Evolutionary conservation across 768 basidiomycete genomes (phyloP).

Genomic region (Mycena leptocephala): DNA sequence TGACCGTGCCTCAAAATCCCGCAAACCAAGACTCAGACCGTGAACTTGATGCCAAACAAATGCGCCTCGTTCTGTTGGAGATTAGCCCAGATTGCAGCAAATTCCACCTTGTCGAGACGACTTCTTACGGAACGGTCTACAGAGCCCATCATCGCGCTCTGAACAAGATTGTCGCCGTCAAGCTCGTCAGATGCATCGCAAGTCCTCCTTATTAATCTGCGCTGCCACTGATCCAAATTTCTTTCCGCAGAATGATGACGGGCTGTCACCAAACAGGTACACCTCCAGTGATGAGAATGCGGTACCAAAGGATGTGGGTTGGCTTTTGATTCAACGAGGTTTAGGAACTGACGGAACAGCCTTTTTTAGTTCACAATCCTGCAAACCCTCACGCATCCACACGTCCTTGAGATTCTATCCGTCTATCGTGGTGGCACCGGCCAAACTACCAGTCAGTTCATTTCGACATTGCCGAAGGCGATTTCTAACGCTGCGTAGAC

Average conservation of each 20-base stretch:
- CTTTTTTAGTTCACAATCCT: background rate
- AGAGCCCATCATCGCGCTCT: background rate
- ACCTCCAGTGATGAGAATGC: background rate
- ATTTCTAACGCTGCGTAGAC: background rate
- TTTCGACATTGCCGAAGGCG: too few relatives aligned
- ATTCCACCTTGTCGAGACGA: background rate
- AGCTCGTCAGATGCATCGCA: background rate
- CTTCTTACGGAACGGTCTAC: background rate
- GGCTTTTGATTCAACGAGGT: background rate
- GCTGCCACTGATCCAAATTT: background rate
- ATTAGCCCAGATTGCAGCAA: background rate
- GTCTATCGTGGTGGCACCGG: background rate
- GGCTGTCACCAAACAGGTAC: background rate
- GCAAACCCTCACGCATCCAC: background rate
- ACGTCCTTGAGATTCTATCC: slow-evolving; percentile 12
- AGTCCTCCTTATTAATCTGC: background rate
- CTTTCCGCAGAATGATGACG: background rate
- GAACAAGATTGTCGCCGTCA: background rate
- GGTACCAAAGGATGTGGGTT: background rate
- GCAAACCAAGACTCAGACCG: background rate
- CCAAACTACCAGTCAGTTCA: background rate
- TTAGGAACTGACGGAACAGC: too few relatives aligned
- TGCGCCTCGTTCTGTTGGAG: background rate
- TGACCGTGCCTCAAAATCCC: background rate
- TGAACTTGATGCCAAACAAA: background rate